Evolutionary conservation across 2,329 filamentous ascomycete genomes (phyloP).

Genomic region (Sporothrix brunneoviolacea): DNA sequence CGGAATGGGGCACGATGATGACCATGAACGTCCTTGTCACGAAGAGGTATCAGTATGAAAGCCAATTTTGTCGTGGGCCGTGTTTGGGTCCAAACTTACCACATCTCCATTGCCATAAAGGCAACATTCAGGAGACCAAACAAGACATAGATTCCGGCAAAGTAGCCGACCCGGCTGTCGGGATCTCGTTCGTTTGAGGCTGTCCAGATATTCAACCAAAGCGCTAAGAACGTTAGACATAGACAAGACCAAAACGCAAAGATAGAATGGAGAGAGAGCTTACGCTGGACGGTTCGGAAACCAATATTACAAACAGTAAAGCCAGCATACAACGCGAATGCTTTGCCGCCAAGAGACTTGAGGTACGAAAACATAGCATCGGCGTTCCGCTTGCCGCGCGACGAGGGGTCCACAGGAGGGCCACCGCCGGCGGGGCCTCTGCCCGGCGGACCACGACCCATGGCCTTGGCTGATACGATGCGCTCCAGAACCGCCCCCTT

Average conservation of each 20-base stretch:
- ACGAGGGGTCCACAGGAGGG: background rate
- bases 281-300: constrained; percentile 19
- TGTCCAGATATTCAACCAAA: constrained; percentile 44
- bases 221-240: constrained; percentile 20
- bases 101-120: constrained; percentile 13
- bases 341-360: constrained; percentile 9
- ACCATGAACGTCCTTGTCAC: constrained; percentile 25
- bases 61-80: too few species aligned
- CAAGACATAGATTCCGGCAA: constrained; percentile 30
- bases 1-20: constrained; percentile 26
- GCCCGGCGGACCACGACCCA: too few species aligned
- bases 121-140: constrained; percentile 20
- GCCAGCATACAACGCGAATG: constrained; percentile 7
- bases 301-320: constrained; percentile 9
- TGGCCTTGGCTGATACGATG: constrained; percentile 8
- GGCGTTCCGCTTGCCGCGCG: constrained; percentile 16
- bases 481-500: constrained; percentile 13
- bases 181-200: constrained; percentile 34
- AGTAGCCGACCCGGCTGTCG: constrained; percentile 31
- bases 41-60: background rate
- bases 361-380: constrained; percentile 15
- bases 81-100: too few species aligned
- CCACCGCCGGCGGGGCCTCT: background rate
- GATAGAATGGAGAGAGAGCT: constrained; percentile 6
- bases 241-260: background rate